Base-by-base conservation (phyloP, 805 yeast genomes). In the Metschnikowia henanensis region DNA sequence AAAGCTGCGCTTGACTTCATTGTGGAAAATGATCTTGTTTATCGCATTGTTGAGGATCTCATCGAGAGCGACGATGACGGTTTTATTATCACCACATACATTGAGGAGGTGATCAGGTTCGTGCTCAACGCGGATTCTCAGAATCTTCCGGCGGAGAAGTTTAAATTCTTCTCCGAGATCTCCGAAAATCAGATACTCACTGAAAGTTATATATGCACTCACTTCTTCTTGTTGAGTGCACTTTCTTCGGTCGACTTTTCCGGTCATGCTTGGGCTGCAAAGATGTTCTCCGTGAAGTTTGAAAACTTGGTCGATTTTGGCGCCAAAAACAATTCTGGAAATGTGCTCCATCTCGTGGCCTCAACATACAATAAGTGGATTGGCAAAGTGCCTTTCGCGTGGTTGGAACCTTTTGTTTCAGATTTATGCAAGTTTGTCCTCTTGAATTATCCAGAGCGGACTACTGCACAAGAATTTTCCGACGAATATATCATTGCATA, bases 361-460 rank as follows among this genome's bases (percentile, higher is more conserved):
- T 26, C 30, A 3, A 12, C 32, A 10, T 37, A 37, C 21, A 8
- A 9, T 3, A 9, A 13, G 5, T 41, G 30, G 33, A 16, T 42
- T 10, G 41, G 30, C 2, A 33, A 21, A 9, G 46, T 37, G 9
- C 46, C 46, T 6, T 42, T 42, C 25, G 4, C 39, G 7, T 42
- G 46, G 46, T 22, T 42, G 22, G 26, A 37, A 25, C 38, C 37
- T 9, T 37, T 37, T 16, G 18, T 42, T 33, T 12, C 38, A 8
- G 38, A 34, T n/a, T 20, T 42, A 6, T 19, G 37, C 7, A 35
- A 42, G 4, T 30, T 31, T 16, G 41, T 42, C 13, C 16, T 36
- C 12, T n/a, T 9, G 17, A 37, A 28, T n/a, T 33, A 19, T 16
- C 30, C 35, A 8, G n/a, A 42, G 10, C 26, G 7, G 25, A 37